Percentiles rank a stretch among this genome's conserved stretches.
Conservation (phyloP, 768 basidiomycete species). For the Suillus paluster region DNA sequence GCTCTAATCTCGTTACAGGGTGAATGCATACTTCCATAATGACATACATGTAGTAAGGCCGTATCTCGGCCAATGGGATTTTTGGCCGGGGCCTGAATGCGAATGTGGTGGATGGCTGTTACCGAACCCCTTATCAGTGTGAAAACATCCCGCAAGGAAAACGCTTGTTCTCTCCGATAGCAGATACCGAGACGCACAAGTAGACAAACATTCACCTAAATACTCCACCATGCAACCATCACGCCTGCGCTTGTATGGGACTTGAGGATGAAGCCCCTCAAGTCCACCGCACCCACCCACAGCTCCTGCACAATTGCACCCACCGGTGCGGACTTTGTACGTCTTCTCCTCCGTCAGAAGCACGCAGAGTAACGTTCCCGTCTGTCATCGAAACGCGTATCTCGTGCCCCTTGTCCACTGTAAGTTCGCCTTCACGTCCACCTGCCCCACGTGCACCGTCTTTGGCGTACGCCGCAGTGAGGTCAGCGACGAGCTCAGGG, state of each 20-base stretch:
- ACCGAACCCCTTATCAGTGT: too few species aligned
- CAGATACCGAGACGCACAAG: neutral
- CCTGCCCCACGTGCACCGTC: slow-evolving; percentile 79
- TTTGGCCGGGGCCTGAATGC: too few species aligned
- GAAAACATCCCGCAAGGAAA: too few species aligned
- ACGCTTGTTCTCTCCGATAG: neutral
- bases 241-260: slow-evolving; percentile 50
- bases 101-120: too few species aligned
- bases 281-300: slow-evolving; percentile 94
- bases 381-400: slow-evolving; percentile 70
- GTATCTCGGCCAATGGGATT: too few species aligned
- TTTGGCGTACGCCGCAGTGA: slow-evolving; percentile 76
- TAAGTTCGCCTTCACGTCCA: slow-evolving; percentile 80
- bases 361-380: slow-evolving; percentile 66
- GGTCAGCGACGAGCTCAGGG: slow-evolving; percentile 84
- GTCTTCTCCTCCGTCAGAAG: slow-evolving; percentile 48
- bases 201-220: neutral
- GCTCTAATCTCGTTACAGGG: too few species aligned
- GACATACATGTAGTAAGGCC: too few species aligned
- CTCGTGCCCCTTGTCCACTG: slow-evolving; percentile 72
- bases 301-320: slow-evolving; percentile 96
- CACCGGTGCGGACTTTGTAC: slow-evolving; percentile 75
- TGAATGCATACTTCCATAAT: neutral
- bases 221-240: slow-evolving; percentile 15
- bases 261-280: slow-evolving; percentile 89